These are phyloP conservation scores for Nitzschia inconspicua DNA, from an alignment of 108 stramenopile genomes.

Conservation along the genomic window DNA sequence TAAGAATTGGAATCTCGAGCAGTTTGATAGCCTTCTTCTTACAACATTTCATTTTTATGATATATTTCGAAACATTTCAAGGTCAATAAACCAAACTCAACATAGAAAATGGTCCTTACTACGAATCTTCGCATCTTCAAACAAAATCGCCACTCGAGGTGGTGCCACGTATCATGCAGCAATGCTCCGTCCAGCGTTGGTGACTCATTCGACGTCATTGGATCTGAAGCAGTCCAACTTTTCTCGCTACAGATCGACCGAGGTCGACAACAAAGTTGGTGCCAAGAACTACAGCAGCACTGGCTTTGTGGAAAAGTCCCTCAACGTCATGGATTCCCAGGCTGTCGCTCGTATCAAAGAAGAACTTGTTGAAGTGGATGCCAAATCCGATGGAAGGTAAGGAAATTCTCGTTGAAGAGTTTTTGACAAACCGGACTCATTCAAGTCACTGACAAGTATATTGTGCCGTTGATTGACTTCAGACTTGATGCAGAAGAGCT, in stretches of 20 bases:
- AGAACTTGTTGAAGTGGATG: constrained; percentile 59
- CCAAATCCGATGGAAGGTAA: constrained; percentile 38
- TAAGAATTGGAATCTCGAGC: background rate
- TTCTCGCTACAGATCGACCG: background rate
- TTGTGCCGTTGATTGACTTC: background rate
- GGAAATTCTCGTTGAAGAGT: background rate
- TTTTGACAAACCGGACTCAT: background rate
- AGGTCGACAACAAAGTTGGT: no score
- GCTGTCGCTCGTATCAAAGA: constrained; percentile 64
- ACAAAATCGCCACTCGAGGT: background rate
- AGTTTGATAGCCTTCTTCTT: background rate
- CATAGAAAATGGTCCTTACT: no score
- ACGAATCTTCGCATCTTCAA: background rate
- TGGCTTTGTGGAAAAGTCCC: background rate
- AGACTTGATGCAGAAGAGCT: constrained; percentile 72
- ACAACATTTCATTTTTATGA: background rate
- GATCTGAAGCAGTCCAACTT: background rate
- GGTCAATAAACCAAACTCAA: no score
- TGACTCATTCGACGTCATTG: background rate
- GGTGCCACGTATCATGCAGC: background rate
- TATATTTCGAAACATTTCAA: no score
- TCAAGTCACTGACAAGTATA: background rate
- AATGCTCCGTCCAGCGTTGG: no score
- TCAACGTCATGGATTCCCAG: constrained; percentile 36
- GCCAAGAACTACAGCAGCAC: background rate